phyloP scores from a whole-genome alignment of 495 filamentous ascomycete species.

The Extremus antarcticus region DNA sequence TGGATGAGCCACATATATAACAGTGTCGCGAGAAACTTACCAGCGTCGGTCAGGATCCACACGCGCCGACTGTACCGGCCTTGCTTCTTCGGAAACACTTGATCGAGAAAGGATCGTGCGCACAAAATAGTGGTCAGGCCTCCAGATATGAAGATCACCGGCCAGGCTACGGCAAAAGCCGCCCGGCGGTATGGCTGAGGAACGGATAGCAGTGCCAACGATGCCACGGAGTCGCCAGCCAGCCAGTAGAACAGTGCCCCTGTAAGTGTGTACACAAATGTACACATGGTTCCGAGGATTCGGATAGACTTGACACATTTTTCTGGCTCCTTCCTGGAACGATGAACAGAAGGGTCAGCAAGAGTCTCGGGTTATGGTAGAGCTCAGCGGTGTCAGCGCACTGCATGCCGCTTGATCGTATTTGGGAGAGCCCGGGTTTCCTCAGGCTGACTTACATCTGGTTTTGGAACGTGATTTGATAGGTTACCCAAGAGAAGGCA shows the following conservation, averaged over 20 bases:
- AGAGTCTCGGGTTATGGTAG: too few relatives aligned
- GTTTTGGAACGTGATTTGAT: too few relatives aligned
- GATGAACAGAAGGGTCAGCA: too few relatives aligned
- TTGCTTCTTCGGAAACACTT: constrained; percentile 25
- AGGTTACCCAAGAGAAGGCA: too few relatives aligned
- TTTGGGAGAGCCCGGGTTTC: too few relatives aligned
- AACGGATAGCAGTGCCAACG: constrained; percentile 27
- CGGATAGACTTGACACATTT: constrained; percentile 31
- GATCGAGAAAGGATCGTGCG: constrained; percentile 30
- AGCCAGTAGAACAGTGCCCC: constrained; percentile 28
- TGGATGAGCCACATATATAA: too few relatives aligned
- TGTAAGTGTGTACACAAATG: constrained; percentile 27
- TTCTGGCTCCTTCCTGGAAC: too few relatives aligned
- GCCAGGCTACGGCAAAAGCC: constrained; percentile 28
- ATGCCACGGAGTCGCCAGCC: constrained; percentile 27
- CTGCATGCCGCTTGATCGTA: too few relatives aligned
- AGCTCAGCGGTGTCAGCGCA: too few relatives aligned
- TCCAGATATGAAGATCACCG: constrained; percentile 22
- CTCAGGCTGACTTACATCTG: too few relatives aligned
- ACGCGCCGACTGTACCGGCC: constrained; percentile 25
- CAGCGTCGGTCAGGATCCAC: too few relatives aligned
- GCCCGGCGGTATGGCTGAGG: constrained; percentile 28
- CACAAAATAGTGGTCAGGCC: constrained; percentile 16
- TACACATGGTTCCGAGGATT: constrained; percentile 25
- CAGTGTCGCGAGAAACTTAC: too few relatives aligned